Conservation (phyloP, 1,284 basidiomycete species). For the Peniophora sp. region DNA sequence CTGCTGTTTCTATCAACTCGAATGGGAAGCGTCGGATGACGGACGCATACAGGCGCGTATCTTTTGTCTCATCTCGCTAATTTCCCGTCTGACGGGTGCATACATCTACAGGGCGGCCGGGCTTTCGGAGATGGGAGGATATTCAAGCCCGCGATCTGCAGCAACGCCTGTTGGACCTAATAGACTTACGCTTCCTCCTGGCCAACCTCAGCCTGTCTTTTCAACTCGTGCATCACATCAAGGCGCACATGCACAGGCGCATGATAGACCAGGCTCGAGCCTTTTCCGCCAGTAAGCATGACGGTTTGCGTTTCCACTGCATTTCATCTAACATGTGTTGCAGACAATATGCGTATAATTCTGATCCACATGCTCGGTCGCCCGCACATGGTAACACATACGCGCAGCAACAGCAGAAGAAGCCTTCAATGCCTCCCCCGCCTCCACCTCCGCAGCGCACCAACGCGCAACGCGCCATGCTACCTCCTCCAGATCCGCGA, state of each 20-base stretch:
- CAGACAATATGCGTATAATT: conserved; percentile 2
- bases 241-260: not conserved
- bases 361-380: not conserved
- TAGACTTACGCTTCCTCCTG: conserved; percentile 51
- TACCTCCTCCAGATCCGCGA: not conserved
- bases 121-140: conserved; percentile 23
- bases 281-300: conserved; percentile 39
- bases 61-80: not conserved
- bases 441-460: not conserved
- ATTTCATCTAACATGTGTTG: not conserved
- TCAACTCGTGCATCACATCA: conserved; percentile 19
- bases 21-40: conserved; percentile 61
- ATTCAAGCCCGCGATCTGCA: conserved; percentile 47
- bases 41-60: conserved; percentile 36
- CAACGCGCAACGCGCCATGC: conserved; percentile 7
- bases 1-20: conserved; percentile 32
- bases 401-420: too few relatives aligned
- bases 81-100: not conserved
- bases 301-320: not conserved
- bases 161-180: conserved; percentile 43
- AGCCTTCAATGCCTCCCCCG: too few relatives aligned
- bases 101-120: conserved; percentile 10
- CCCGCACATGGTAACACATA: not conserved
- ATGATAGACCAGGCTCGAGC: conserved; percentile 35
- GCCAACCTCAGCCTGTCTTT: conserved; percentile 40